Base-by-base conservation (phyloP, 108 stramenopile species). In the Cyclotella baltica region DNA sequence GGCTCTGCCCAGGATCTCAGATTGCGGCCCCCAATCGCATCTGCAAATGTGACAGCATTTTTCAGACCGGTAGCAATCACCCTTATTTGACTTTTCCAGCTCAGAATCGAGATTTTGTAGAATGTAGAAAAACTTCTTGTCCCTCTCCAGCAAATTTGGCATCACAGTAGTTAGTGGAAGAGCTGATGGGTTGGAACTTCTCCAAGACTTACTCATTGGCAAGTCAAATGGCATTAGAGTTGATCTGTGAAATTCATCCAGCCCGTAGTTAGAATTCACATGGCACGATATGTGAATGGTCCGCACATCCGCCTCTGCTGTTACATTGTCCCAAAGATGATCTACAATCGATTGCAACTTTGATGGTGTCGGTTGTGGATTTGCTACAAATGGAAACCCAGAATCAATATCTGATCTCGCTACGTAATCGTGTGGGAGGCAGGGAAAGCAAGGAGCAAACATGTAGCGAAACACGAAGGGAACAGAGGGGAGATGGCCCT, bases 391-490 rank as follows among this genome's bases (percentile, higher is more conserved):
- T n/a, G 66, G 30, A 51, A 71, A 63, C 55, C 51, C 16, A 52
- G 72, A 30, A 22, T 35, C 8, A 46, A 8, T 40, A n/a, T 38
- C 70, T 9, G 71, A 33, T 38, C 82, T 71, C 18, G 77, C 25
- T 13, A 25, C 37, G 33, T 48, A 83, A 16, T 51, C 67, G 20
- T 53, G 53, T 25, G 72, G 75, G 1, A 73, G 43, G 25, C 82
- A 82, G 34, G 85, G 82, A 8, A 74, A 46, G 10, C 48, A 68
- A 0, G 87, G 68, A n/a, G 85, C 83, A 64, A 73, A 88, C 69
- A 86, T 88, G 61, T 92, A 92, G 4, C 88, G 88, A 35, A 92
- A 85, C 23, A 83, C 77, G 79, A 87, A 88, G 33, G 91, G 91
- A 18, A 82, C 86, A 48, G 63, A 66, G 13, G 91, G 91, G 22